These are phyloP conservation scores for Fraxinus latifolia DNA, from an alignment of 305 asterid genomes.

Conservation along the genomic window DNA sequence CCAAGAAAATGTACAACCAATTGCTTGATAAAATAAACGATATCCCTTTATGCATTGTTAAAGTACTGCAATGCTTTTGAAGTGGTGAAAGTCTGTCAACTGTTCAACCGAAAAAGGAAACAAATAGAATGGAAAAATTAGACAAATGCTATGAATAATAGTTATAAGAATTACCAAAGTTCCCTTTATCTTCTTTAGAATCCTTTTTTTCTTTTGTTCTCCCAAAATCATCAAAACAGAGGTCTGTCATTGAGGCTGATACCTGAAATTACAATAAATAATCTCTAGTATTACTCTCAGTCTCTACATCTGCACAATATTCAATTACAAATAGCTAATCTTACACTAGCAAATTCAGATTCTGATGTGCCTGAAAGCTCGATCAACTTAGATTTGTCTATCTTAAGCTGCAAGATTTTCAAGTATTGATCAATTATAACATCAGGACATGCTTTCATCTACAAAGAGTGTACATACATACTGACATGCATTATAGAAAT, in stretches of 20 bases:
- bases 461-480: background rate
- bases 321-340: constrained; percentile 9
- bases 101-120: background rate
- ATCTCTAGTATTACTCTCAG: background rate
- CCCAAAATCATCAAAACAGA: constrained; percentile 80
- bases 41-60: background rate
- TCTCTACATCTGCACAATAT: background rate
- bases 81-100: background rate
- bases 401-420: constrained; percentile 63
- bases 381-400: constrained; percentile 69
- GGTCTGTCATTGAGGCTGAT: constrained; percentile 72
- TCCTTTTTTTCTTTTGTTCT: constrained; percentile 69
- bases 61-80: background rate
- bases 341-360: constrained; percentile 74
- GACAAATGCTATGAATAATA: background rate
- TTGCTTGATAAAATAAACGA: background rate
- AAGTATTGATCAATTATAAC: constrained; percentile 13
- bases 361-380: constrained; percentile 90
- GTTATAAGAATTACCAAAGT: constrained; percentile 53
- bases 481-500: constrained; percentile 9
- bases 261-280: constrained; percentile 43
- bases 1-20: constrained; percentile 4
- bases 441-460: background rate
- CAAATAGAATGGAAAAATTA: background rate
- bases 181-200: constrained; percentile 64